These are phyloP conservation scores for Cercospora beticola DNA, from an alignment of 2,329 filamentous ascomycete species.

Conservation along the genomic window DNA sequence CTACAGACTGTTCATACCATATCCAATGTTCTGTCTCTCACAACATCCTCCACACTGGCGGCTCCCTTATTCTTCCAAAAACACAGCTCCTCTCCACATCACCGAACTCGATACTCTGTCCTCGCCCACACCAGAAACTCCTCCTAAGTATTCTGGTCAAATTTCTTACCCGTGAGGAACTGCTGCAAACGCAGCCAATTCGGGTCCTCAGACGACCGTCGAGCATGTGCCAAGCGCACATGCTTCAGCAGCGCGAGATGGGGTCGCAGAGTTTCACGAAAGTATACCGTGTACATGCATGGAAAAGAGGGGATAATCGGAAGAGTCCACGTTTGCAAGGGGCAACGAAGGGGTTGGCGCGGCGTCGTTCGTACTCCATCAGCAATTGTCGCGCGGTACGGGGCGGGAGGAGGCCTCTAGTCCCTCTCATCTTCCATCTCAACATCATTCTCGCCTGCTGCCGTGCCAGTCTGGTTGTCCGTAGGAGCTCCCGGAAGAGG, in stretches of 20 bases:
- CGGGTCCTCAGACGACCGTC: neutral
- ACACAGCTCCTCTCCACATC: neutral
- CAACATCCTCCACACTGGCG: neutral
- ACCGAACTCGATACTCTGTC: neutral
- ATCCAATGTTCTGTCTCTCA: neutral
- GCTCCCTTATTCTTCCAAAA: neutral
- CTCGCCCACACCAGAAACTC: neutral
- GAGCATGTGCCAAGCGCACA: neutral
- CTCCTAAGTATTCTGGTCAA: neutral
- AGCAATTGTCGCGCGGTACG: neutral
- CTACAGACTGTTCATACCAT: neutral
- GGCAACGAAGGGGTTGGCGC: neutral
- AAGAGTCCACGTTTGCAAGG: neutral
- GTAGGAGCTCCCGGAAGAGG: slow-evolving; percentile 15
- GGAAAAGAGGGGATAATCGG: neutral
- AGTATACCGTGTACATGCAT: neutral
- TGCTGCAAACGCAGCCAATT: neutral
- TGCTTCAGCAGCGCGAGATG: neutral
- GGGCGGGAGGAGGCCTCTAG: neutral
- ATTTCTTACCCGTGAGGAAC: neutral
- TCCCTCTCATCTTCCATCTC: slow-evolving; percentile 27
- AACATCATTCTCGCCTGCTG: slow-evolving; percentile 22
- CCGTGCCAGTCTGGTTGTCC: slow-evolving; percentile 19
- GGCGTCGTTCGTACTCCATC: neutral
- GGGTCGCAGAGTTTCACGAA: neutral